Evolutionary conservation across 805 yeast species (phyloP).

Genomic region (Kluyveromyces starmeri): DNA sequence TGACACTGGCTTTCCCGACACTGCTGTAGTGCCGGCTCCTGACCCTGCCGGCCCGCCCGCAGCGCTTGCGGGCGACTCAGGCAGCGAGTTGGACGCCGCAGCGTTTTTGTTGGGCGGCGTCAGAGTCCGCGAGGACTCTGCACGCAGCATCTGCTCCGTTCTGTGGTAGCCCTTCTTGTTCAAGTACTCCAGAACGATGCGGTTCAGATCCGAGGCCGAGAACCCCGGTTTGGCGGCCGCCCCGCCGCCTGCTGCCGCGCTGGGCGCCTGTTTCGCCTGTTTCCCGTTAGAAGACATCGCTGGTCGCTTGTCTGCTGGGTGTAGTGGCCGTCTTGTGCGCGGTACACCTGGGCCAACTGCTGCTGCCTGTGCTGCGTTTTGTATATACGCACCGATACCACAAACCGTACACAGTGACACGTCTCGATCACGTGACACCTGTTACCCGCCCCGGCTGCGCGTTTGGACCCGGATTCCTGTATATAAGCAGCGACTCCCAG

Average conservation of each 20-base stretch:
- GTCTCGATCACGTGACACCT: too few relatives aligned
- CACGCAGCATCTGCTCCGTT: constrained; percentile 88
- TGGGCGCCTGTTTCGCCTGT: constrained; percentile 3
- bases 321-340: too few relatives aligned
- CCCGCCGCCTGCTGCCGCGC: constrained; percentile 5
- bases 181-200: constrained; percentile 86
- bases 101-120: constrained; percentile 42
- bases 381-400: too few relatives aligned
- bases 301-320: too few relatives aligned
- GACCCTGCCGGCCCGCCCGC: neutral
- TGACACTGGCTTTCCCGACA: constrained; percentile 26
- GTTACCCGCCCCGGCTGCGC: too few relatives aligned
- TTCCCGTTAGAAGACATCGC: constrained; percentile 5
- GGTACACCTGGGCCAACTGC: too few relatives aligned
- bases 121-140: constrained; percentile 63
- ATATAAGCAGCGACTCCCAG: too few relatives aligned
- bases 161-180: constrained; percentile 89
- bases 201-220: constrained; percentile 80
- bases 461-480: too few relatives aligned
- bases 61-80: constrained; percentile 14
- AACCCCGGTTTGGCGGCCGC: constrained; percentile 25
- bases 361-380: too few relatives aligned
- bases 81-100: constrained; percentile 32
- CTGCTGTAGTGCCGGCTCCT: constrained; percentile 23
- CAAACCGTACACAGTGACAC: too few relatives aligned